phyloP scores from a whole-genome alignment of 2,329 filamentous ascomycete species.

The Aspergillus unguis region DNA sequence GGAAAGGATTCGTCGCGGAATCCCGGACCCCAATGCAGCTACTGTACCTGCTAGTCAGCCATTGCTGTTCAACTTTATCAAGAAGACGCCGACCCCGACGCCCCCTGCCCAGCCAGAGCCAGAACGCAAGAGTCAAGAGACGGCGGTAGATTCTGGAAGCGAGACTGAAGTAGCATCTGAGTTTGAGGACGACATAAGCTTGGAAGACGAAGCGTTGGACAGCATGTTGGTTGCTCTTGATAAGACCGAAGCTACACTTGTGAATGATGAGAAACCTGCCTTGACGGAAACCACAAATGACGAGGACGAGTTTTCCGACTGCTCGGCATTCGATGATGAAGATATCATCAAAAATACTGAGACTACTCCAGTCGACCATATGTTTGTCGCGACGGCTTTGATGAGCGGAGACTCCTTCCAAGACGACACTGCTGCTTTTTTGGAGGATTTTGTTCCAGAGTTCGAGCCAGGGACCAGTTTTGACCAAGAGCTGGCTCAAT shows the following conservation, averaged over 20 bases:
- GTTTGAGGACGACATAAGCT: slow-evolving; percentile 1
- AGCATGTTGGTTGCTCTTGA: slow-evolving; percentile 1
- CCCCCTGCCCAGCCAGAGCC: slow-evolving; percentile 7
- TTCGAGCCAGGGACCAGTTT: slow-evolving; percentile 21
- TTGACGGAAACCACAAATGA: not conserved
- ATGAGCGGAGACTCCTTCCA: slow-evolving; percentile 28
- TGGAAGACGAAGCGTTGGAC: slow-evolving; percentile 22
- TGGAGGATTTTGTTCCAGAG: slow-evolving; percentile 24
- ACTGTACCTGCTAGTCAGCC: slow-evolving; percentile 36
- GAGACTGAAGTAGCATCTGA: slow-evolving; percentile 14
- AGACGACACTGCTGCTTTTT: slow-evolving; percentile 33
- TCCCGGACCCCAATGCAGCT: slow-evolving; percentile 31
- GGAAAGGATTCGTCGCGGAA: slow-evolving; percentile 30
- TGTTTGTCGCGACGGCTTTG: slow-evolving; percentile 7
- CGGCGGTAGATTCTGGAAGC: slow-evolving; percentile 14
- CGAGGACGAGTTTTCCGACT: slow-evolving; percentile 32
- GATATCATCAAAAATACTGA: slow-evolving; percentile 27
- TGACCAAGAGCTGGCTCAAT: slow-evolving; percentile 18
- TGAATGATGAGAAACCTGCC: not conserved
- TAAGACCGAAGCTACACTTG: slow-evolving; percentile 8
- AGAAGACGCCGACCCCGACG: slow-evolving; percentile 15
- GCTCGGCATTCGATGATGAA: slow-evolving; percentile 31
- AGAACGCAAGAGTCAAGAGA: slow-evolving; percentile 13
- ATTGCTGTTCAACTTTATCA: slow-evolving; percentile 32
- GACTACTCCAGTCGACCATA: not conserved